Conservation (phyloP, 192 early-diverging fungal species). For the Rhizophagus clarus region DNA sequence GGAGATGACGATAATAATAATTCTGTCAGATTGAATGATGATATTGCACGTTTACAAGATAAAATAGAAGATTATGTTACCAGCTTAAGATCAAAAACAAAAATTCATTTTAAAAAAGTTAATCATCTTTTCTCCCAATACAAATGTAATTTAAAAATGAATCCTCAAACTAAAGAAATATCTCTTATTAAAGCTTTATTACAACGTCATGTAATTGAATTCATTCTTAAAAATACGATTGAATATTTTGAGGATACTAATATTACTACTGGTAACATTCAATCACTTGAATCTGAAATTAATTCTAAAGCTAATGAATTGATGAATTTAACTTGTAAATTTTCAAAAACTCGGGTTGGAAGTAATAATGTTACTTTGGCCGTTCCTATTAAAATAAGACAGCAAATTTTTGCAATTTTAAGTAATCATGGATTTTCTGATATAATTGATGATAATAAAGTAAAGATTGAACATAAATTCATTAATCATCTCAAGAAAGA, state of each 20-base stretch:
- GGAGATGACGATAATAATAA: neutral
- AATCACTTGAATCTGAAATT: neutral
- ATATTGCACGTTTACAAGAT: neutral
- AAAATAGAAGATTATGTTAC: neutral
- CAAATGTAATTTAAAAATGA: neutral
- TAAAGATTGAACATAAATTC: neutral
- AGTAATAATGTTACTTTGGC: neutral
- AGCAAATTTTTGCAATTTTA: slow-evolving; percentile 9
- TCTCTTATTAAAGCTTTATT: neutral
- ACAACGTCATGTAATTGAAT: neutral
- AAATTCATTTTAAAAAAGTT: neutral
- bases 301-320: neutral
- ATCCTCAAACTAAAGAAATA: neutral
- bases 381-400: slow-evolving; percentile 3
- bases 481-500: neutral
- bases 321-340: neutral
- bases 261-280: too few species aligned
- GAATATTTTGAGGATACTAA: neutral
- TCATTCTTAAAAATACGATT: neutral
- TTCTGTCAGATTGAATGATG: neutral
- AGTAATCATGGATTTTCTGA: neutral
- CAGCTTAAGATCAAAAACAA: neutral
- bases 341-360: neutral
- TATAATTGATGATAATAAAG: neutral
- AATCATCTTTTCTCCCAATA: neutral